Evolutionary conservation across 768 basidiomycete species (phyloP), one percentile per base, ranked within the genome.

Genomic region (Pleurotus citrinopileatus): DNA sequence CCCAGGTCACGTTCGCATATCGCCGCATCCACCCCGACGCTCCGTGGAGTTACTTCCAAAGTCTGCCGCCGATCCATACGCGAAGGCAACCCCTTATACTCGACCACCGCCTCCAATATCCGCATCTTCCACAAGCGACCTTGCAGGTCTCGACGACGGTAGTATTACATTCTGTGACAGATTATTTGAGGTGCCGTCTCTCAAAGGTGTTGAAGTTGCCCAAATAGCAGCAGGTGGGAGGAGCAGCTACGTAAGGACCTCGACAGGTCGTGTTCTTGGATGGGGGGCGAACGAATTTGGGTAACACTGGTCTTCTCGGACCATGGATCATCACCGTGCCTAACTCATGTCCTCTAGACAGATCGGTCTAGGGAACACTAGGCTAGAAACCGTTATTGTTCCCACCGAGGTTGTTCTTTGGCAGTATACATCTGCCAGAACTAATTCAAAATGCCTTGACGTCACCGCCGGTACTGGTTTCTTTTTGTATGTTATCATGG

Each of bases 271-370:
- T 52, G 89, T 95, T 8, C 78, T 98, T 17, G 91, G 85, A 0
- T 96, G 90, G 83, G 94, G 94, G 42, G 91, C 91, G 1, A 96
- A 97, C 65, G 86, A 90, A 58, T 87, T 79, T 60, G 93, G 93
- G 88, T 88, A 59, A 48, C 78, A 34, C 9, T 34, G n/a, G 32
- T 10, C n/a, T 34, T 34, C 32, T 56, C 6, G 15, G 15, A 3
- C 51, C 22, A 32, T 32, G 43, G 8, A 13, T 46, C 48, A 47
- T 19, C 6, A 34, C 60, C 23, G 7, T 47, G 52, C 37, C 27
- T 42, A 42, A 28, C 4, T 42, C 42, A 52, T 23, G 37, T 38
- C 7, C 36, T 55, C 17, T 60, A 90, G 91, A 23, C 94, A 98
- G 71, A 77, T 95, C 42, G 94, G 92, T 37, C 70, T 93, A 22